phyloP scores from a whole-genome alignment of 1,284 basidiomycete species.

The Cryptococcus sp. region DNA sequence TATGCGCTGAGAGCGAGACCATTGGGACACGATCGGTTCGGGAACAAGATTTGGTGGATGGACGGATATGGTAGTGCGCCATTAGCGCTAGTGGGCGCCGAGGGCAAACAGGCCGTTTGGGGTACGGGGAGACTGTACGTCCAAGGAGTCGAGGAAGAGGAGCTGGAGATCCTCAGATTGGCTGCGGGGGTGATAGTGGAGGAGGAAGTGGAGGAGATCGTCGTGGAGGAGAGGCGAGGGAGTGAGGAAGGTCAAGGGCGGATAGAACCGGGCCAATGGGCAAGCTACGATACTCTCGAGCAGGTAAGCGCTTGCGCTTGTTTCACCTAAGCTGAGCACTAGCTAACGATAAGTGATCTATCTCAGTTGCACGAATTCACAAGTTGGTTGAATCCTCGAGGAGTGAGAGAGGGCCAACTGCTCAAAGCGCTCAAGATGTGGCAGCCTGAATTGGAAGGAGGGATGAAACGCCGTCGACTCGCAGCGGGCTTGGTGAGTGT shows the following conservation, averaged over 20 bases:
- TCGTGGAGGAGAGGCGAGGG: constrained; percentile 59
- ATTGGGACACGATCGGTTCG: constrained; percentile 87
- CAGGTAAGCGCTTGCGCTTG: constrained; percentile 62
- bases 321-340: too few relatives aligned
- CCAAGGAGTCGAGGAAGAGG: constrained; percentile 80
- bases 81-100: constrained; percentile 63
- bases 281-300: constrained; percentile 78
- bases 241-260: constrained; percentile 73
- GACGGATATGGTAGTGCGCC: constrained; percentile 88
- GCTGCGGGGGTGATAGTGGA: constrained; percentile 55
- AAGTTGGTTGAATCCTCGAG: constrained; percentile 88
- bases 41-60: constrained; percentile 97
- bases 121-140: constrained; percentile 87
- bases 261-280: constrained; percentile 81
- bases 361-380: constrained; percentile 74
- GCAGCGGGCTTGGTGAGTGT: constrained; percentile 30
- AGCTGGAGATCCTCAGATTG: constrained; percentile 65
- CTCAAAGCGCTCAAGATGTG: constrained; percentile 78
- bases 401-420: constrained; percentile 79
- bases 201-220: constrained; percentile 57
- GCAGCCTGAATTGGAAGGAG: constrained; percentile 79
- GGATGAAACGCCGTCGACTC: constrained; percentile 58
- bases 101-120: constrained; percentile 61
- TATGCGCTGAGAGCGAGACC: constrained; percentile 83
- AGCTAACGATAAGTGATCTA: too few relatives aligned